Base-by-base conservation (phyloP, 805 yeast genomes). In the Jamesozyma gamospora region DNA sequence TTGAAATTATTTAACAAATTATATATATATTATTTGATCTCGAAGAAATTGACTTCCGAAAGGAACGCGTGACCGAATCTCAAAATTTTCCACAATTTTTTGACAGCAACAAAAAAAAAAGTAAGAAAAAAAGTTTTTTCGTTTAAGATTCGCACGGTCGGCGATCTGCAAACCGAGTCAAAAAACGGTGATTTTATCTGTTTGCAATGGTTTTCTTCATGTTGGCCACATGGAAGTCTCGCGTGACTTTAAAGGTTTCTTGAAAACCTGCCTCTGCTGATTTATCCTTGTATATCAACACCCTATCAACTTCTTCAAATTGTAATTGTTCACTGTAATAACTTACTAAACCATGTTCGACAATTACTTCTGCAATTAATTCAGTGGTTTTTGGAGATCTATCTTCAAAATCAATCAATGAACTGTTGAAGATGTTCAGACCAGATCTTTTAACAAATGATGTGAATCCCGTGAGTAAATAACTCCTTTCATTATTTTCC, bases 381-480 rank as follows among this genome's bases (percentile, higher is more conserved):
- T 15, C 35, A 5, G 27, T 17, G 26, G 34, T 32, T n/a, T 29
- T 10, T 5, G 34, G 34, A 18, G 2, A 16, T 4, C 14, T 5
- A 11, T 44, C 53, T 0, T 43, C 30, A 10, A 51, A 51, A 60
- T 50, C 47, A n/a, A 18, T 15, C 24, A 43, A 28, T 3, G 46
- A 37, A 4, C 17, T 14, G 11, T 46, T 36, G 28, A 43, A 44
- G 14, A 51, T 30, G 10, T 39, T 29, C 2, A 40, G 33, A 4
- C 56, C 56, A 24, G 42, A 36, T 18, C 46, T 45, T 31, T 39
- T 46, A 19, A 32, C 29, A 41, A 70, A 74, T 0, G 82, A 72
- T 0, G 78, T 69, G 43, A 71, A 69, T 6, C 70, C 71, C 0
- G 82, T 74, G 10, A 76, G 39, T 46, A 72, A 79, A 32, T 58